Base-by-base conservation (phyloP, 495 filamentous ascomycete species). In the Podospora tetraspora region DNA sequence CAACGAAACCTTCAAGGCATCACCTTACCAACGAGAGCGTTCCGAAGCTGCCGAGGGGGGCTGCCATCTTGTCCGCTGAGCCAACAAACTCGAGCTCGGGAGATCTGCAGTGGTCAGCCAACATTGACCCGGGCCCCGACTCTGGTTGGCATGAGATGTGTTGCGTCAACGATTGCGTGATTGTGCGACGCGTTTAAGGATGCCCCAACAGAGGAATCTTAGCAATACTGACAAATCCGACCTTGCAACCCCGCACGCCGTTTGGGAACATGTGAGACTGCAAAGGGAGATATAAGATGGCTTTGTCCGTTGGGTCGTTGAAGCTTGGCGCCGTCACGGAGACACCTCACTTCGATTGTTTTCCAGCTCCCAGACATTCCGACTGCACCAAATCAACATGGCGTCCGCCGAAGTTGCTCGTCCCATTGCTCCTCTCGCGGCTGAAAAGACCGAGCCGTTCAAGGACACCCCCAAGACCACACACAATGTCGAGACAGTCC, bases 401-500 rank as follows among this genome's bases (percentile, higher is more conserved):
- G 69, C 69, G 22, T 57, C 66, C 25, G 59, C 69, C 25, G 66
- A 68, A 30, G 66, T 68, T 19, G 66, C 65, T 32, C 56, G 27
- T 21, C 52, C 66, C 0, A 21, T 68, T 4, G 69, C 58, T 27
- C 57, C 62, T 1, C 12, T 23, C 1, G 34, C 65, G 32, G 62
- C 19, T 0, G 62, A 65, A n/a, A 63, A 22, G 52, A 23, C 65
- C 8, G 62, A 71, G 29, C 69, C 69, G 11, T 68, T 62, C 59
- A 61, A 62, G 3, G 25, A 71, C 7, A 30, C 59, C 4, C 57
- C 67, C 3, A 62, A 67, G 21, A 12, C 58, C 0, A 30, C 13
- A 12, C 68, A 68, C 67, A 73, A 89, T 71, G 86, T 89, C 25
- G 76, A 84, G 1, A 85, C 88, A 0, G 80, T 76, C 0, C 73